Conservation (phyloP, 306 rosid genomes). For the Clitoria ternatea region DNA sequence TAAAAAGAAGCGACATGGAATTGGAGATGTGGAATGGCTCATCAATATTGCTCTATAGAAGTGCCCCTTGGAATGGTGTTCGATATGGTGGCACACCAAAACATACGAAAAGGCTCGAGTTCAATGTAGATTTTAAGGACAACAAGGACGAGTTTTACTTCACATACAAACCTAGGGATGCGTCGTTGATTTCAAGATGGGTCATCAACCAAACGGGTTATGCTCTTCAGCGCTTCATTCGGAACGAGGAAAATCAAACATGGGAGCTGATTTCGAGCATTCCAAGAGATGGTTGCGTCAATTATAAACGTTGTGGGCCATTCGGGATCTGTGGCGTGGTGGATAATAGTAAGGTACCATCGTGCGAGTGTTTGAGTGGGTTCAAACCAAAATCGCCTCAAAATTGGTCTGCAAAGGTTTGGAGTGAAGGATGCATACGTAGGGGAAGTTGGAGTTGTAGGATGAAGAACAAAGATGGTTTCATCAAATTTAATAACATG, state of each 20-base stretch:
- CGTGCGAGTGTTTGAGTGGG: conserved; percentile 45
- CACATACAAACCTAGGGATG: background rate
- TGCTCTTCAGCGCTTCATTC: background rate
- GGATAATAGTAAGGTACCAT: background rate
- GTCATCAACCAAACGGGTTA: conserved; percentile 31
- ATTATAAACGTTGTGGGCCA: conserved; percentile 38
- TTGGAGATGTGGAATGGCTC: conserved; percentile 31
- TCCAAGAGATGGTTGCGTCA: conserved; percentile 42
- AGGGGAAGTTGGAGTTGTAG: conserved; percentile 22
- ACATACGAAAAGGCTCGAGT: background rate
- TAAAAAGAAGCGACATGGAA: too few species aligned
- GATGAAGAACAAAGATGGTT: conserved; percentile 36
- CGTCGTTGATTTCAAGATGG: background rate
- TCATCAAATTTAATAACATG: conserved; percentile 11
- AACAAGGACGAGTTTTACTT: conserved; percentile 32
- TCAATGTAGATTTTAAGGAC: background rate
- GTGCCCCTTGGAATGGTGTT: background rate
- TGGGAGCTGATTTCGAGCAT: conserved; percentile 22
- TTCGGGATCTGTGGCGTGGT: conserved; percentile 24
- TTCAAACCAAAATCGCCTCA: conserved; percentile 33
- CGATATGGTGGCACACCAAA: background rate
- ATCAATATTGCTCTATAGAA: too few species aligned
- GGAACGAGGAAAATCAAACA: conserved; percentile 4
- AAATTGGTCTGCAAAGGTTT: conserved; percentile 22
- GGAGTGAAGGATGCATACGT: conserved; percentile 37